These are phyloP conservation scores for Fusarium metavorans DNA, from an alignment of 2,329 filamentous ascomycete species.

Conservation along the genomic window DNA sequence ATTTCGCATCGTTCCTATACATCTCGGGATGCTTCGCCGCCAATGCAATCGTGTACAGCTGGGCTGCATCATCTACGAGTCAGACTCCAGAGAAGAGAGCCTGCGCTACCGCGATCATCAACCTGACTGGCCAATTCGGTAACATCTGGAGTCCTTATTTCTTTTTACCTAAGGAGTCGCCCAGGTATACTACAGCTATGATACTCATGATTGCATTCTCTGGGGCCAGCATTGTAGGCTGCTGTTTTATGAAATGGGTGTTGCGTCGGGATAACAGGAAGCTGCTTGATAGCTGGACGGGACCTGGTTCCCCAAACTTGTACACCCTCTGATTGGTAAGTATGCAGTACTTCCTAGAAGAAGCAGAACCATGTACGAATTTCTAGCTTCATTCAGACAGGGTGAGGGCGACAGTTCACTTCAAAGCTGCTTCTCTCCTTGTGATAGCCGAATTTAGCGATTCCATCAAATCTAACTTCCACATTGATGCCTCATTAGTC, in stretches of 20 bases:
- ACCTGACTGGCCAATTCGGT: not conserved
- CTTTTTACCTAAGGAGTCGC: not conserved
- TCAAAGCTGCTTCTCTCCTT: not conserved
- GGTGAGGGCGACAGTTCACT: not conserved
- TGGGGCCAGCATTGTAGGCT: not conserved
- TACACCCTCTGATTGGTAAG: not conserved
- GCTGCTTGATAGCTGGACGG: not conserved
- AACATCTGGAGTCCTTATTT: not conserved
- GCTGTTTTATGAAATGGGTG: not conserved
- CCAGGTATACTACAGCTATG: not conserved
- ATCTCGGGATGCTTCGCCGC: not conserved
- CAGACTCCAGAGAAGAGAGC: not conserved
- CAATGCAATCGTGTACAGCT: not conserved
- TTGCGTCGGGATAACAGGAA: not conserved
- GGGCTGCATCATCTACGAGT: not conserved
- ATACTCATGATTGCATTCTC: not conserved
- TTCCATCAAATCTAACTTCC: not conserved
- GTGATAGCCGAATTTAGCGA: not conserved
- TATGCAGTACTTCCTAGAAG: not conserved
- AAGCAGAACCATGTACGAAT: not conserved
- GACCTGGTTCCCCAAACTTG: not conserved
- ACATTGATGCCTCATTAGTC: too few species aligned
- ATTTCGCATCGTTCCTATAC: not conserved
- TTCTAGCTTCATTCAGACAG: not conserved
- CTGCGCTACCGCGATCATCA: not conserved